Percentiles rank a stretch among this genome's conserved stretches.
phyloP scores from a whole-genome alignment of 306 rosid species.

The Adenanthera pavonina region DNA sequence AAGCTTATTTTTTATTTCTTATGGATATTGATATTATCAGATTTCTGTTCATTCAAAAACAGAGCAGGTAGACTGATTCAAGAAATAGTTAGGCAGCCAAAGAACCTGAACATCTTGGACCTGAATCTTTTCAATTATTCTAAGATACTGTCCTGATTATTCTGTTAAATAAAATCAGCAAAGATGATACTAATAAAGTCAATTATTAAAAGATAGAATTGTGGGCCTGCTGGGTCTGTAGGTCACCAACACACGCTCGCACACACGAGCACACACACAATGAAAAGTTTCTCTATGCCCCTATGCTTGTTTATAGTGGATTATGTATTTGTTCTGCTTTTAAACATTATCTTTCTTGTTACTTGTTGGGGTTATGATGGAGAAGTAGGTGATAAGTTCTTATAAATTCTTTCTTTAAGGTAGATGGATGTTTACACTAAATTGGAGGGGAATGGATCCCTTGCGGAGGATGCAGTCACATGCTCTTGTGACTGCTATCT shows the following conservation, averaged over 20 bases:
- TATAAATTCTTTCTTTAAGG: slow-evolving; percentile 31
- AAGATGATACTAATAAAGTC: too few species aligned
- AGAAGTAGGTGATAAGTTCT: slow-evolving; percentile 23
- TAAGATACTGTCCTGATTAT: too few species aligned
- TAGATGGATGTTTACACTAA: slow-evolving; percentile 11
- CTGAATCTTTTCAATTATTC: too few species aligned
- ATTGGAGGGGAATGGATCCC: slow-evolving; percentile 5
- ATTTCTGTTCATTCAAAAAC: too few species aligned
- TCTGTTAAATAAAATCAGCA: too few species aligned
- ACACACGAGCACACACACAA: neutral
- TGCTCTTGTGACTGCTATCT: neutral
- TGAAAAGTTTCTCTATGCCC: slow-evolving; percentile 9
- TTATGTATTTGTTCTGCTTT: slow-evolving; percentile 28
- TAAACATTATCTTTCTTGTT: slow-evolving; percentile 15
- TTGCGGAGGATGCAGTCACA: neutral
- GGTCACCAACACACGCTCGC: too few species aligned
- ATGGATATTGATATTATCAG: too few species aligned
- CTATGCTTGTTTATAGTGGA: slow-evolving; percentile 21
- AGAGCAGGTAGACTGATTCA: too few species aligned
- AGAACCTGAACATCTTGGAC: too few species aligned
- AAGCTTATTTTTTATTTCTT: slow-evolving; percentile 44
- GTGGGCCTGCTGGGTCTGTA: too few species aligned
- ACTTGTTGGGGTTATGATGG: slow-evolving; percentile 17
- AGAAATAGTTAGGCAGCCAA: too few species aligned
- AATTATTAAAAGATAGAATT: too few species aligned